A percentile compares a stretch with the other conserved stretches of the same genome.
phyloP scores from a whole-genome alignment of 176 grass and related monocot species.

The Oryza meridionalis region DNA sequence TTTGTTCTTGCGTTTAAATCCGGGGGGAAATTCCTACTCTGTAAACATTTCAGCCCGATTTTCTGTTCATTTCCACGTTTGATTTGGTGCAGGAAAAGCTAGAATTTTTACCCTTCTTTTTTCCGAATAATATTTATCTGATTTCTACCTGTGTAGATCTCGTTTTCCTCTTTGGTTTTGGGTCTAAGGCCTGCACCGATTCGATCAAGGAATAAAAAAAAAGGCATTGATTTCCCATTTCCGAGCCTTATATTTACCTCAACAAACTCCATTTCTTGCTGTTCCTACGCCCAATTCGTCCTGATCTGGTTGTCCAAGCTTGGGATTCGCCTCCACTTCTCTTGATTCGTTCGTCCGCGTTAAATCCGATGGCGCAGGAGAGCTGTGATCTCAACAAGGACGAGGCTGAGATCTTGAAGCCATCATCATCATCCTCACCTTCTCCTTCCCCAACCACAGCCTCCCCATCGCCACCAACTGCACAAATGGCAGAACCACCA shows the following conservation, averaged over 20 bases:
- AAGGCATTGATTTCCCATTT: slow-evolving; percentile 6
- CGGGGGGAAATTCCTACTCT: background rate
- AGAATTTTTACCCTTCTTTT: background rate
- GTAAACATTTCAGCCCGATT: background rate
- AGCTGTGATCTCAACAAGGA: slow-evolving; percentile 62
- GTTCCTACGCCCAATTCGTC: background rate
- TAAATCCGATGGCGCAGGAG: slow-evolving; percentile 52
- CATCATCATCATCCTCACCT: slow-evolving; percentile 44
- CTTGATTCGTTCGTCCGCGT: slow-evolving; percentile 12
- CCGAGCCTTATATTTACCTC: background rate
- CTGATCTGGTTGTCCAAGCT: slow-evolving; percentile 45
- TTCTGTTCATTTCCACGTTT: slow-evolving; percentile 23
- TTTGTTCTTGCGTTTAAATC: background rate
- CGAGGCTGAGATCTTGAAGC: slow-evolving; percentile 60
- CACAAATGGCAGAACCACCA: slow-evolving; percentile 37
- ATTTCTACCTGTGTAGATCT: slow-evolving; percentile 21
- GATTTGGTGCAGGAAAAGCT: slow-evolving; percentile 17
- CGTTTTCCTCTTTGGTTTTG: slow-evolving; percentile 4
- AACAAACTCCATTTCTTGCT: slow-evolving; percentile 19
- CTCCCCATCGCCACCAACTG: slow-evolving; percentile 22
- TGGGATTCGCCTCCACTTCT: background rate
- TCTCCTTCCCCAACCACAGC: slow-evolving; percentile 34
- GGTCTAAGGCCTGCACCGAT: background rate
- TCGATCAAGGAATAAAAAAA: background rate
- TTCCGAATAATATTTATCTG: background rate